Evolutionary conservation across 352 stramenopile genomes (phyloP), one percentile per base, ranked within the genome.

Genomic region (Phytophthora pluvialis): DNA sequence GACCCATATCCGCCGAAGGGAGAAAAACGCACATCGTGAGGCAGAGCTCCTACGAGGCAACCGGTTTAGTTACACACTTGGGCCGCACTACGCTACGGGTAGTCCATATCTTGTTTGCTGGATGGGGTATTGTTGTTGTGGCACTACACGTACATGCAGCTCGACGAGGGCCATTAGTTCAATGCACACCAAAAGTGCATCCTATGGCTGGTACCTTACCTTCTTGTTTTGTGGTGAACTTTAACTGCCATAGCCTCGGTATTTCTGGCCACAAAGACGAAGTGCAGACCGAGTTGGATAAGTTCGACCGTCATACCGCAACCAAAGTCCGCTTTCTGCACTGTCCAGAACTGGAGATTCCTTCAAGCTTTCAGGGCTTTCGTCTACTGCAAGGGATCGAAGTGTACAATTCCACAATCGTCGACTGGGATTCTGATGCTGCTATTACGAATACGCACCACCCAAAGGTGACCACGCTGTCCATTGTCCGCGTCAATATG

Each of bases 401-500:
- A 39, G 38, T 88, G 0, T 82, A 82, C 59, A 77, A 84, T 21
- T 80, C 73, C 1, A 73, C 55, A 1, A 55, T 88, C 25, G 26
- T 18, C 2, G 26, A 57, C 13, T 87, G 75, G 77, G 47, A 43
- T 1, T 13, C n/a, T 1, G 33, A 66, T 16, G 68, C 63, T 15
- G 74, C 68, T 0, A 16, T 84, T 16, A 73, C 70, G 3, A 60
- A 67, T 28, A 33, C 35, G 0, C 15, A 65, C 26, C 72, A 88
- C 29, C 64, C 72, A 16, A 32, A 64, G 4, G 26, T 89, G n/a
- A 65, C 57, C 0, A 49, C 63, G 5, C 5, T 86, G 4, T 75
- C 61, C 4, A 11, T 86, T 0, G 55, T 79, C 3, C 50, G 64
- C 8, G 65, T 75, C 0, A 45, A 68, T 5, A 67, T 88, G 50